phyloP scores from a whole-genome alignment of 495 filamentous ascomycete species.

The Aspergillus wentii region DNA sequence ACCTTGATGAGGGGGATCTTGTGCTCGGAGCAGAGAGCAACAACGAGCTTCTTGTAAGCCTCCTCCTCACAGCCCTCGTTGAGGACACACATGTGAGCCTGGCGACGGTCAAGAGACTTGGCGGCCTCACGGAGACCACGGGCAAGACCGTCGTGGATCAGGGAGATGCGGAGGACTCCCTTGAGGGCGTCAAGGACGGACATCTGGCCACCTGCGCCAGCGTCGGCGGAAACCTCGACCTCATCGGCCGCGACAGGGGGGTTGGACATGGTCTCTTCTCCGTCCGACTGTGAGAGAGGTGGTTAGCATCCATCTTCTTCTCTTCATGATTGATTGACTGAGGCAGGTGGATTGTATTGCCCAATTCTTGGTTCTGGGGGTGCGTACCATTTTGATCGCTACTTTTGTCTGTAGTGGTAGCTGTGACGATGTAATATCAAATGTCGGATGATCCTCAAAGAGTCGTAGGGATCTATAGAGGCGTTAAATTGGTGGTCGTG shows the following conservation, averaged over 20 bases:
- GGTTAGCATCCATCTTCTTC: not conserved
- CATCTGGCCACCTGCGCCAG: constrained; percentile 84
- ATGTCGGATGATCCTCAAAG: constrained; percentile 64
- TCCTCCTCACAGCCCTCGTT: constrained; percentile 99
- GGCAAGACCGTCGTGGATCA: constrained; percentile 99
- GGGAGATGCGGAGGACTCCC: constrained; percentile 91
- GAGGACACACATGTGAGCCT: constrained; percentile 99
- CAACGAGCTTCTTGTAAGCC: constrained; percentile 99
- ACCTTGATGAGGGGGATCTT: constrained; percentile 99
- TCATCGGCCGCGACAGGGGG: constrained; percentile 70
- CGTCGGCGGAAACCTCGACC: constrained; percentile 87
- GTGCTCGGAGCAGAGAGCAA: constrained; percentile 96
- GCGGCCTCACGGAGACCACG: constrained; percentile 95
- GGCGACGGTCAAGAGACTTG: constrained; percentile 95
- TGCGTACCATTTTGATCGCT: constrained; percentile 45
- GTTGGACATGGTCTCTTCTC: constrained; percentile 79
- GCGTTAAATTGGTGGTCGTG: constrained; percentile 18
- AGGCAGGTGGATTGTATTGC: constrained; percentile 6
- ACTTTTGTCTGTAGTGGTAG: constrained; percentile 25
- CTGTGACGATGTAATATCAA: no score
- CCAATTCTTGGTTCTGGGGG: not conserved
- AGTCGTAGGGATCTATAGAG: constrained; percentile 29
- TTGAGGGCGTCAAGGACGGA: constrained; percentile 96
- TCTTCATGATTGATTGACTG: not conserved
- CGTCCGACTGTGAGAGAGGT: constrained; percentile 76